A percentile compares a stretch with the other conserved stretches of the same genome.
Evolutionary conservation across 116 monocot species (phyloP).

Genomic region (Thalassia testudinum): DNA sequence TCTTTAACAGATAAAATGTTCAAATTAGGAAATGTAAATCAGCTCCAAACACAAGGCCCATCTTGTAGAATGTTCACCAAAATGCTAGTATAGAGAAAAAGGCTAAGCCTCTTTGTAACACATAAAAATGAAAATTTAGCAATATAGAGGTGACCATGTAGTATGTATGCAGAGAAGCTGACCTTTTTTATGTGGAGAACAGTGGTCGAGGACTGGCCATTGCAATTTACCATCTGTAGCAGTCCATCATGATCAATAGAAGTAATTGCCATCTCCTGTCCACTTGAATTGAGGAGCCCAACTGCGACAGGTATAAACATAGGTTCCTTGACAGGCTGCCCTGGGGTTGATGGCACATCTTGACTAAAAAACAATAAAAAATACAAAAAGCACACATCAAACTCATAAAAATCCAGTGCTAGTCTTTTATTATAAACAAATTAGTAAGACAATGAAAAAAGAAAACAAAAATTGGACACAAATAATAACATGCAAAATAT

Average conservation of each 20-base stretch:
- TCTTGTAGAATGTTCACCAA: too few relatives aligned
- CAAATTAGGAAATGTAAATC: too few relatives aligned
- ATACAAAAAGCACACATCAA: slow-evolving; percentile 6
- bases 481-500: too few relatives aligned
- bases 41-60: too few relatives aligned
- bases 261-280: slow-evolving; percentile 74
- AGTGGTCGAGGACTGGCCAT: slow-evolving; percentile 34
- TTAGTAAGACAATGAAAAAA: too few relatives aligned
- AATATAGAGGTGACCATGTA: too few relatives aligned
- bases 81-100: too few relatives aligned
- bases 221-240: slow-evolving; percentile 24
- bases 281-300: slow-evolving; percentile 75
- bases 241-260: slow-evolving; percentile 59
- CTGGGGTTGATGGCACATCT: slow-evolving; percentile 90
- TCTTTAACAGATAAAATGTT: too few relatives aligned
- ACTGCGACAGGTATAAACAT: slow-evolving; percentile 88
- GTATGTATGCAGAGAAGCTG: neutral
- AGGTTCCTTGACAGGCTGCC: slow-evolving; percentile 82
- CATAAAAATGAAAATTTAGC: too few relatives aligned
- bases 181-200: slow-evolving; percentile 87
- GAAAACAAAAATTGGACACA: too few relatives aligned
- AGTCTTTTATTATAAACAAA: too few relatives aligned
- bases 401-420: neutral
- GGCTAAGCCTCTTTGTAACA: too few relatives aligned
- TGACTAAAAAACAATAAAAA: slow-evolving; percentile 35